Evolutionary conservation across 169 alveolate genomes (phyloP), one percentile per base, ranked within the genome.

Genomic region (Plasmodium chabaudi): DNA sequence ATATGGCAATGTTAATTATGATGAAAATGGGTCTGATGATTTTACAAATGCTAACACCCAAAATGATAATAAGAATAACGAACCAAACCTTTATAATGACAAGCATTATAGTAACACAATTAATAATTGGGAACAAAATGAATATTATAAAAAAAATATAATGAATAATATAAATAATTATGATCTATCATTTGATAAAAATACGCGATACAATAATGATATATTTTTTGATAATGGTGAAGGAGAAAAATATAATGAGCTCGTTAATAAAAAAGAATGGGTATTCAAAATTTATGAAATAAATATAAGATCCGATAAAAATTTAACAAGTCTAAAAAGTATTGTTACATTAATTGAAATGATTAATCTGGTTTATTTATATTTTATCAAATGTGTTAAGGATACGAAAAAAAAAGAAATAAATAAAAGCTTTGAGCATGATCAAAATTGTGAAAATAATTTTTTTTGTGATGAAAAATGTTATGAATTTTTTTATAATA

Each of bases 251-350:
- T 12, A 12, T 60, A 67, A 53, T 6, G 56, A 17, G 9, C 10
- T 67, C 6, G n/a, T 53, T 13, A 34, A 34, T 6, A 34, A 34
- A 34, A 34, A 34, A 34, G 42, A 4, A 34, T 3, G 42, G 42
- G 7, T 0, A 34, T 34, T 34, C 42, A 65, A 65, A 53, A 65
- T 86, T 69, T 86, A 86, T 55, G 91, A 86, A 59, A 86, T 86
- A 47, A 86, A 59, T 21, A 86, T 86, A 57, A 86, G 77, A 46
- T 69, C 91, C 13, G 61, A 86, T 70, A 70, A 64, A 63, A 69
- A 86, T 15, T 70, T 86, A 46, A 34, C 71, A 57, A 86, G 87
- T 39, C 17, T 86, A 53, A 69, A 72, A 47, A 86, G 87, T 17
- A 60, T 86, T 47, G 67, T 69, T 10, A 64, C 71, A 7, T 19